Evolutionary conservation across 345 rosid species (phyloP), one percentile per base, ranked within the genome.

Genomic region (Gossypium ekmanianum): DNA sequence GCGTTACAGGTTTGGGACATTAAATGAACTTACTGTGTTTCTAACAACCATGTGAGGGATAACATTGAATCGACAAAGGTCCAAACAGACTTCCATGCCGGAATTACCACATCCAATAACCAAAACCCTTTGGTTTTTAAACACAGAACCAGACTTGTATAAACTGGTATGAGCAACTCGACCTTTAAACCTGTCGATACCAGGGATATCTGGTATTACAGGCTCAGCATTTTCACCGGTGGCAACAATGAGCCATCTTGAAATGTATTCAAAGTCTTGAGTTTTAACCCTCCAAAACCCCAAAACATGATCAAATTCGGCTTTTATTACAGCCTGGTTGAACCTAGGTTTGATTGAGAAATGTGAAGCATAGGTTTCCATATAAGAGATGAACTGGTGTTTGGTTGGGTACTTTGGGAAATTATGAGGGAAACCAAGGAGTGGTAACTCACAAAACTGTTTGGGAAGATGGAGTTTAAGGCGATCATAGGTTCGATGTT

Each of bases 221-320:
- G 94, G 92, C 79, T 93, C 98, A 0, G 97, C 98, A 76, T 93
- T 93, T 71, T 93, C 98, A 2, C 98, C 98, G 1, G 97, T 90
- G 0, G 98, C 98, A 34, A 91, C 92, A 61, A 93, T 80, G 1
- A 93, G 87, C 94, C 97, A 91, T 76, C 74, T 79, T 6, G 94
- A 93, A 2, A 74, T 61, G 79, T 88, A 95, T 72, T 79, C 86
- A 8, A 41, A 52, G 11, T 90, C 91, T 68, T 82, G 83, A 63
- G 95, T 91, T 72, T 75, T 81, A 12, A 91, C 90, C 75, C 80
- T 85, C 98, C 99, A 95, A 0, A 85, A 34, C 79, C 92, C 86
- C 48, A 57, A 27, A 11, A 17, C 58, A 2, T 9, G 81, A 74
- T 95, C 93, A 20, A 86, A 93, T 79, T 82, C 87, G 0, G 98